Base-by-base conservation (phyloP, 2,329 filamentous ascomycete species). In the Trichoderma cornu-damae region DNA sequence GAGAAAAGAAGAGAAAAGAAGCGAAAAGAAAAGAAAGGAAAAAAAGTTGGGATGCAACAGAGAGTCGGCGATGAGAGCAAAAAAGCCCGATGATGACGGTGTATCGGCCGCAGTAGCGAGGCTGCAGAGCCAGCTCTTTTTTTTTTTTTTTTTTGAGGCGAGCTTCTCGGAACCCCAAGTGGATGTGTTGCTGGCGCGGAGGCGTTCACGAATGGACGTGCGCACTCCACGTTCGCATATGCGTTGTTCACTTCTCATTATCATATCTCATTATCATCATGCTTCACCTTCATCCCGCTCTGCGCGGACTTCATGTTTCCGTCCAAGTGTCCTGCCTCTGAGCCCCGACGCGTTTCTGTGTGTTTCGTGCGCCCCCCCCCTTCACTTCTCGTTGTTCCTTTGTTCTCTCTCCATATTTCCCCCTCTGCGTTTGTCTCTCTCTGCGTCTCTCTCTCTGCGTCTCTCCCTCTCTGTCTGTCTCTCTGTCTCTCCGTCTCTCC, bases 181-280 rank as follows among this genome's bases (percentile, higher is more conserved):
- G 14, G 40, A 43, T 4, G n/a, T 24, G 20, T 24, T 14, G 22
- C 20, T 22, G n/a, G 47, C 9, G 20, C 47, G 11, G 20, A 26
- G 8, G 34, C 47, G 20, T 35, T n/a, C 22, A 24, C 20, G 20
- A 26, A 43, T 20, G n/a, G 24, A 3, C 43, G 43, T 46, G 43
- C n/a, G n/a, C 26, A 16, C 7, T 30, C 43, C 24, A 30, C 30
- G 28, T 14, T 51, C 8, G 48, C n/a, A n/a, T 20, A 22, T 30
- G 35, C 26, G 35, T 20, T n/a, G 18, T 52, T 54, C 51, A 35
- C 46, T 20, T 54, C 51, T 54, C 51, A 54, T 54, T 46, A 54
- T 44, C 51, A 46, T 54, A 22, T 12, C 11, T 37, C 20, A 8
- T 28, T 18, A n/a, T n/a, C n/a, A n/a, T n/a, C n/a, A n/a, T n/a